Evolutionary conservation across 345 rosid species (phyloP).

Genomic region (Eucalyptus paniculata): DNA sequence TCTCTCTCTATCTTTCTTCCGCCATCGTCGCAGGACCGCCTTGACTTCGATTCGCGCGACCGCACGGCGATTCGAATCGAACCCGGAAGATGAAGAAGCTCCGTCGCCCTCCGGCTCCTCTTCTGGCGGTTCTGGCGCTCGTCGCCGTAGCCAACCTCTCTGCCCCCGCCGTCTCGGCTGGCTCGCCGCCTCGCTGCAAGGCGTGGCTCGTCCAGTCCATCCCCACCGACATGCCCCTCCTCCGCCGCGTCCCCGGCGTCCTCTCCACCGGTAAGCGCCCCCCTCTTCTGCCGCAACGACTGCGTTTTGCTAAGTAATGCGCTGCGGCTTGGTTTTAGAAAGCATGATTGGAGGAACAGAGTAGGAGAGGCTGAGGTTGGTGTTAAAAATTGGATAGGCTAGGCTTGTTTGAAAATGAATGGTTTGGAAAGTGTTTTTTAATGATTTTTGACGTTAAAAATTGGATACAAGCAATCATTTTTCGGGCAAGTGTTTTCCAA

Average conservation of each 20-base stretch:
- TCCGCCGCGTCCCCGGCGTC: slow-evolving; percentile 56
- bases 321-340: not conserved
- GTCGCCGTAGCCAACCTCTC: not conserved
- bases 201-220: slow-evolving; percentile 96
- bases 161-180: slow-evolving; percentile 5
- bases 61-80: not conserved
- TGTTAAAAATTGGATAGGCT: not conserved
- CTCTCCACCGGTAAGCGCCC: slow-evolving; percentile 50
- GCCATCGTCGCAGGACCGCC: not conserved
- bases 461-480: not conserved
- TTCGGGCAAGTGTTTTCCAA: not conserved
- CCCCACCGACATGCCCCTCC: slow-evolving; percentile 84
- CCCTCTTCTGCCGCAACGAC: not conserved
- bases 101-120: not conserved
- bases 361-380: not conserved
- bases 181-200: slow-evolving; percentile 27
- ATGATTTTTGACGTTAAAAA: not conserved
- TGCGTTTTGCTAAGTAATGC: not conserved
- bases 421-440: too few relatives aligned
- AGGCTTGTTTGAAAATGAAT: too few relatives aligned
- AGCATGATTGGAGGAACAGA: not conserved
- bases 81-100: not conserved
- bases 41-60: not conserved
- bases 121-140: not conserved
- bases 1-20: not conserved